These are phyloP conservation scores for Calophaca sinica DNA, from an alignment of 306 rosid species.

Conservation along the genomic window DNA sequence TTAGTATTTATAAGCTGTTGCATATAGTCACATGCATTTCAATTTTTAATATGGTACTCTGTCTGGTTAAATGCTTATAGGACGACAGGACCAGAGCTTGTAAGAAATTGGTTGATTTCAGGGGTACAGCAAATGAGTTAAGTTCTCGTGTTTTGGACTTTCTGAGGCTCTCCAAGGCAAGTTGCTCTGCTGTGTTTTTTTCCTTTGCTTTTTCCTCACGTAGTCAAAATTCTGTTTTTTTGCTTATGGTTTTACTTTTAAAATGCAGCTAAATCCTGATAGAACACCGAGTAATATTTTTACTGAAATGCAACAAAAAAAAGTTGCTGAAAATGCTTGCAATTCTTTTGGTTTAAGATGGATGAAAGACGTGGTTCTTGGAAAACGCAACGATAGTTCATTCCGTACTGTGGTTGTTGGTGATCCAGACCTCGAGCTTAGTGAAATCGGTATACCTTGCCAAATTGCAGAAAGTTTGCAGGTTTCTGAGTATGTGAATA, in stretches of 20 bases:
- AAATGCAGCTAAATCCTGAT: constrained; percentile 79
- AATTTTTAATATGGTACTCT: constrained; percentile 46
- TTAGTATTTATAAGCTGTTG: constrained; percentile 33
- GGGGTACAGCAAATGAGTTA: constrained; percentile 81
- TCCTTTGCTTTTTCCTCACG: constrained; percentile 37
- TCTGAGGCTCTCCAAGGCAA: constrained; percentile 87
- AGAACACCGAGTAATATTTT: constrained; percentile 58
- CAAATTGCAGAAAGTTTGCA: constrained; percentile 82
- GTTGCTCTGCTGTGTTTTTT: constrained; percentile 35
- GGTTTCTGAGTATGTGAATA: constrained; percentile 72
- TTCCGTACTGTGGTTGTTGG: constrained; percentile 89
- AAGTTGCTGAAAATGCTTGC: constrained; percentile 69
- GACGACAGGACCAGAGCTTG: constrained; percentile 82
- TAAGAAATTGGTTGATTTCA: constrained; percentile 80
- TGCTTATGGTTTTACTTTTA: constrained; percentile 50
- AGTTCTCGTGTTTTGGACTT: constrained; percentile 83
- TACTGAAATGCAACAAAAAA: constrained; percentile 59
- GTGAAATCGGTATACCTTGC: constrained; percentile 84
- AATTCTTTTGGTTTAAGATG: constrained; percentile 88
- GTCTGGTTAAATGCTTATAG: constrained; percentile 57
- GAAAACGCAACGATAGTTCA: constrained; percentile 85
- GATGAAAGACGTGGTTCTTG: constrained; percentile 94
- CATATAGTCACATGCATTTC: constrained; percentile 12
- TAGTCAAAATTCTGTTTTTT: constrained; percentile 27
- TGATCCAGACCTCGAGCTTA: constrained; percentile 82